Conservation (phyloP, 2,329 filamentous ascomycete species). For the Fusarium drepaniforme region DNA sequence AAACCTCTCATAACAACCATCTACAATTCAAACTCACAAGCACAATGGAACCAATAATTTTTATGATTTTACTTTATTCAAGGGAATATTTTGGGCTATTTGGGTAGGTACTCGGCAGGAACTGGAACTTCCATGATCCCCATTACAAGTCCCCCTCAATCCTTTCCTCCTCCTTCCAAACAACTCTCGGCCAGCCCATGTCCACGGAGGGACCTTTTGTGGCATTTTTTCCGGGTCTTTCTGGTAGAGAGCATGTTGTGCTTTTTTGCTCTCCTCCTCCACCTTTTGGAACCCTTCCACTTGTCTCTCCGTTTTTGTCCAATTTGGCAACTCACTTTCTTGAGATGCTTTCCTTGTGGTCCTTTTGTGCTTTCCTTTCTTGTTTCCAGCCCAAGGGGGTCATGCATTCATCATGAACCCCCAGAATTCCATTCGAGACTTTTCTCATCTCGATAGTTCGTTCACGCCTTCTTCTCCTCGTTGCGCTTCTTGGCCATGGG, state of each 20-base stretch:
- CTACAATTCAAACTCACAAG: not conserved
- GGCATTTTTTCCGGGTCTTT: constrained; percentile 19
- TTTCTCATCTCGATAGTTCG: not conserved
- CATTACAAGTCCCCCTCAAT: constrained; percentile 5
- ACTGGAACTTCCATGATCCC: constrained; percentile 26
- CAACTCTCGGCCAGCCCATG: constrained; percentile 24
- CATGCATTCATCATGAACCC: not conserved
- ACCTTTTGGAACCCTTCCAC: constrained; percentile 32
- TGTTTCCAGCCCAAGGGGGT: constrained; percentile 3
- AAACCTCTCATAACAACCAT: not conserved
- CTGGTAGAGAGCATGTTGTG: constrained; percentile 22
- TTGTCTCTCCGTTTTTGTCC: constrained; percentile 24
- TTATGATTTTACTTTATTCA: constrained; percentile 36
- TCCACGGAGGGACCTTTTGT: constrained; percentile 16
- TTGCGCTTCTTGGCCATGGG: constrained; percentile 17
- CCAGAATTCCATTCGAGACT: not conserved
- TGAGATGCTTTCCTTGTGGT: constrained; percentile 5
- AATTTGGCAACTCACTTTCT: constrained; percentile 15
- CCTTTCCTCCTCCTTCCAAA: constrained; percentile 2
- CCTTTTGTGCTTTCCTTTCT: constrained; percentile 6
- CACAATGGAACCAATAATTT: constrained; percentile 38
- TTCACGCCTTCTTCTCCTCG: constrained; percentile 39
- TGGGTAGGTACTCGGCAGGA: constrained; percentile 18
- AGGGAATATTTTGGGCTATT: not conserved
- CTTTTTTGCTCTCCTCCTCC: constrained; percentile 42